A percentile compares a stretch with the other conserved stretches of the same genome.
phyloP scores from a whole-genome alignment of 768 basidiomycete genomes.

The Tulasnella calospora region DNA sequence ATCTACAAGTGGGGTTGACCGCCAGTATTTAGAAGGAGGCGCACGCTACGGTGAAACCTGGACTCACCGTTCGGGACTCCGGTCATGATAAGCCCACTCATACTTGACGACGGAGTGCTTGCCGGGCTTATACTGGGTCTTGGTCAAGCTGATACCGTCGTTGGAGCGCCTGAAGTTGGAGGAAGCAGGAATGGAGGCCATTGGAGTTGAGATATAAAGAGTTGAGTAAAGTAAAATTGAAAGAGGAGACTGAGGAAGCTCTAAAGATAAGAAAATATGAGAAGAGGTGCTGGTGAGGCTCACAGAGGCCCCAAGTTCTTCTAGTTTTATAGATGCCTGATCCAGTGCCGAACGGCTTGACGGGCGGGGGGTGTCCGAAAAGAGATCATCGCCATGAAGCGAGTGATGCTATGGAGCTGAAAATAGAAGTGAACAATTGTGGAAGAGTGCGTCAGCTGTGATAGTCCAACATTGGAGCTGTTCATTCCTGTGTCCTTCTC shows the following conservation, averaged over 20 bases:
- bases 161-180: not conserved
- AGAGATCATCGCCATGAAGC: not conserved
- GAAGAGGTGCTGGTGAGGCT: not conserved
- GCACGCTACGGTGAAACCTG: not conserved
- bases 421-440: not conserved
- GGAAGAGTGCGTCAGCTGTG: not conserved
- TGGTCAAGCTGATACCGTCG: not conserved
- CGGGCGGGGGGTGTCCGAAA: not conserved
- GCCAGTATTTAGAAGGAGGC: no score
- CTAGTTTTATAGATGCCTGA: not conserved
- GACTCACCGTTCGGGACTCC: not conserved
- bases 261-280: not conserved
- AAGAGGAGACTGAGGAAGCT: not conserved
- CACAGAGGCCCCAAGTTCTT: not conserved
- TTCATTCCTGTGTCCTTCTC: not conserved
- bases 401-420: not conserved
- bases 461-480: not conserved
- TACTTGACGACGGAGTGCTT: not conserved
- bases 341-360: not conserved
- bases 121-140: not conserved
- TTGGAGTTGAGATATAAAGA: not conserved
- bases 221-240: not conserved
- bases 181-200: not conserved
- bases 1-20: not conserved
- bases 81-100: not conserved